Evolutionary conservation across 352 stramenopile genomes (phyloP), one percentile per base, ranked within the genome.

Genomic region (Globisporangium perplexum): DNA sequence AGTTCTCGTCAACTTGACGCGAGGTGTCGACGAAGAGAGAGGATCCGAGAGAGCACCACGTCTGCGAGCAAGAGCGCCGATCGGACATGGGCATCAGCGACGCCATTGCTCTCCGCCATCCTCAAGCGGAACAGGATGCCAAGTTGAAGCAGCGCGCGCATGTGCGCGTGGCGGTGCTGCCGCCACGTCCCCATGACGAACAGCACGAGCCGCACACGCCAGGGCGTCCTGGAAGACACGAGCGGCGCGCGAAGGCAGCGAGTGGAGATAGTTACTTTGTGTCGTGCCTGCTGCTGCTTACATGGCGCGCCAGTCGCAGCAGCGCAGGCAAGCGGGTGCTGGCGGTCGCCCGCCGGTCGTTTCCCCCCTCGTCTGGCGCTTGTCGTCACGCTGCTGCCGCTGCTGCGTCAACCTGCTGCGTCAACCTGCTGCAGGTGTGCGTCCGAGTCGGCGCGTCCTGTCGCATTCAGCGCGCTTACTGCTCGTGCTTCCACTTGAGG

Each of bases 401-500:
- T 39, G 33, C 14, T n/a, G n/a, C n/a, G n/a, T n/a, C n/a, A n/a
- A 6, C 8, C 3, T n/a, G 33, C 2, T 5, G 11, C 33, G 14
- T 39, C 33, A 39, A 39, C 12, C 33, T 39, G 33, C 12, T 39
- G 33, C 7, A 4, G 31, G 31, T 2, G 31, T 12, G 33, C 33
- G 14, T 35, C 33, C 14, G 33, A 7, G 33, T 39, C 33, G 11
- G 33, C 33, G 33, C 33, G 12, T 17, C 15, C 14, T 0, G 11
- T 18, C 33, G 5, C 33, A 24, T 1, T 23, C 7, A 7, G 23
- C 17, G 4, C 33, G 48, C 58, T 71, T 92, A 92, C 61, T 89
- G 77, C 62, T 90, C 68, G 77, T 93, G 83, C 77, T 94, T 94
- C 83, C 83, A 94, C 75, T 94, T 90, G 69, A 94, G 79, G 51